These are phyloP conservation scores for Citrus reticulata DNA, from an alignment of 345 rosid genomes.

Conservation along the genomic window DNA sequence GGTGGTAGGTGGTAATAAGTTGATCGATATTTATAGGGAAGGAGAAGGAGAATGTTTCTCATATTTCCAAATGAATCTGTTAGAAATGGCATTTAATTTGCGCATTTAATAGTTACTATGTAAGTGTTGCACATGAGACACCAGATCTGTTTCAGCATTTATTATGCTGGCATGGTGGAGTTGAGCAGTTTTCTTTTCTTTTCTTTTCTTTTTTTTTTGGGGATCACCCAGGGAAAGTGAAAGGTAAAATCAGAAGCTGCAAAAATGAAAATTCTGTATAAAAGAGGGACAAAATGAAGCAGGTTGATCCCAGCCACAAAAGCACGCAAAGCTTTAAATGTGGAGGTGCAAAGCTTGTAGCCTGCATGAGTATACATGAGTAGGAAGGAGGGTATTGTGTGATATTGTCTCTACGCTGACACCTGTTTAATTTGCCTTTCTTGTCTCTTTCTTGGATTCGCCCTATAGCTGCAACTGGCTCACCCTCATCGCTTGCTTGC, in stretches of 20 bases:
- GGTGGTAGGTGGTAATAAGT: background rate
- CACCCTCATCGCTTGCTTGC: background rate
- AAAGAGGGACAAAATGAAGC: background rate
- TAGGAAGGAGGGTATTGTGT: background rate
- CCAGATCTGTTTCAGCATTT: background rate
- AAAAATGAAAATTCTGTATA: background rate
- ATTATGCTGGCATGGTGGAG: background rate
- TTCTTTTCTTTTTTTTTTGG: too few species aligned
- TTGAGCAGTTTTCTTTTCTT: background rate
- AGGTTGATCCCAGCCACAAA: slow-evolving; percentile 7
- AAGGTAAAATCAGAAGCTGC: background rate
- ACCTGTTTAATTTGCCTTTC: slow-evolving; percentile 21
- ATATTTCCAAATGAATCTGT: background rate
- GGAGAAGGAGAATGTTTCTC: background rate
- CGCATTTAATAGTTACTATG: background rate
- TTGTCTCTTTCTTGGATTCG: slow-evolving; percentile 31
- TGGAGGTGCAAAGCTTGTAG: slow-evolving; percentile 13
- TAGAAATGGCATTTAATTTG: background rate
- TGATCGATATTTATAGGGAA: too few species aligned
- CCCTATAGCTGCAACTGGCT: background rate
- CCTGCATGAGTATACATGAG: background rate
- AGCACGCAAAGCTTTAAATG: slow-evolving; percentile 39
- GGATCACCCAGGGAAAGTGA: background rate
- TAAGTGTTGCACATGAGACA: background rate
- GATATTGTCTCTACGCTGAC: slow-evolving; percentile 13